Conservation (phyloP, 2,329 filamentous ascomycete genomes). For the Ceratocystiopsis brevicomis region DNA sequence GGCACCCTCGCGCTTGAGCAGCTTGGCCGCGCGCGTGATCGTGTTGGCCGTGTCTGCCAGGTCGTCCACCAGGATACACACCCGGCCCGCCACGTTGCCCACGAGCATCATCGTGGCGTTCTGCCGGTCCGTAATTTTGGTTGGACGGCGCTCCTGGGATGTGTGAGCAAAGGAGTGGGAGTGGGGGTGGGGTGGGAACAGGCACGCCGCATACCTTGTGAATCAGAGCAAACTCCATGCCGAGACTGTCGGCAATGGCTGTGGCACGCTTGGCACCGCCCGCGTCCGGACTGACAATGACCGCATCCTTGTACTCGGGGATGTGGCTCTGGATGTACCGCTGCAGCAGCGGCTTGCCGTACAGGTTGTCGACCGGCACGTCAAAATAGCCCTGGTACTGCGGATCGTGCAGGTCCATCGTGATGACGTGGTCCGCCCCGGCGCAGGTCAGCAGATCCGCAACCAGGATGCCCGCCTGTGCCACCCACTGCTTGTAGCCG, state of each 20-base stretch:
- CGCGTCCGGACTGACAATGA: constrained; percentile 90
- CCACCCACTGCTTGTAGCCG: constrained; percentile 97
- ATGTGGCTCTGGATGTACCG: constrained; percentile 63
- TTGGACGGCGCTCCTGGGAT: constrained; percentile 33
- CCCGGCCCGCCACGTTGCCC: constrained; percentile 49
- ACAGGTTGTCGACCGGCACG: constrained; percentile 94
- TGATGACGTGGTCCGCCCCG: constrained; percentile 91
- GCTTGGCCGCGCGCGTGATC: constrained; percentile 85
- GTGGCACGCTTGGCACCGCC: constrained; percentile 93
- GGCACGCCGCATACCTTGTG: constrained; percentile 53
- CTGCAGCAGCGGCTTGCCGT: constrained; percentile 58
- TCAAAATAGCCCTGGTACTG: constrained; percentile 99
- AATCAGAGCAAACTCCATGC: constrained; percentile 91
- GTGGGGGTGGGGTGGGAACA: too few relatives aligned
- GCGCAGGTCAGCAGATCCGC: constrained; percentile 89
- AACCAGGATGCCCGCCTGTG: constrained; percentile 85
- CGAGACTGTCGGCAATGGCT: constrained; percentile 79
- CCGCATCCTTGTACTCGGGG: constrained; percentile 64
- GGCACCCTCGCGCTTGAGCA: constrained; percentile 94
- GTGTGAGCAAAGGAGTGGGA: too few relatives aligned
- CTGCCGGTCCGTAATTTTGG: constrained; percentile 54
- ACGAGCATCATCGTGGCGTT: constrained; percentile 75
- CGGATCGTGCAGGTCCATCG: constrained; percentile 82
- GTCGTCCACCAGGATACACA: constrained; percentile 83
- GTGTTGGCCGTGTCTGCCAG: constrained; percentile 93